Conservation (phyloP, 441 rosid species). For the Populus hybrid region DNA sequence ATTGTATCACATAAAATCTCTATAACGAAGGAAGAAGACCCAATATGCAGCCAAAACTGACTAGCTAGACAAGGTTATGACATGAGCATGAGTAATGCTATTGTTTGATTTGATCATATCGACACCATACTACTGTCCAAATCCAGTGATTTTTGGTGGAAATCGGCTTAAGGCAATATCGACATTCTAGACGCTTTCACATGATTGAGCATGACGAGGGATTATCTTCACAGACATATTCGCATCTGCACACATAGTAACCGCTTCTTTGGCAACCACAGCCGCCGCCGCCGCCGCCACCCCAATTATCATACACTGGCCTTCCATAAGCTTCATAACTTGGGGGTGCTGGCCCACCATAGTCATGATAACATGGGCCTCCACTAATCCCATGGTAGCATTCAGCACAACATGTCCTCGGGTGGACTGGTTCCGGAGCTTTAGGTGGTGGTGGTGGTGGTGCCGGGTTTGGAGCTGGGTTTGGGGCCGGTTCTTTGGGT, state of each 20-base stretch:
- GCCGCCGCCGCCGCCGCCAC: conserved; percentile 17
- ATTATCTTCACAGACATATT: conserved; percentile 53
- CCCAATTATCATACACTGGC: conserved; percentile 53
- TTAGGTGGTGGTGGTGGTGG: conserved; percentile 6
- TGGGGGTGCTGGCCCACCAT: conserved; percentile 36
- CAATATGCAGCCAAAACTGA: background rate
- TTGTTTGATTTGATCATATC: background rate
- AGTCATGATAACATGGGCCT: conserved; percentile 26
- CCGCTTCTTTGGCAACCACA: conserved; percentile 6
- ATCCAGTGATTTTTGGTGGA: too few relatives aligned
- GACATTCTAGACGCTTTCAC: conserved; percentile 21
- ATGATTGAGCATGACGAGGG: conserved; percentile 50
- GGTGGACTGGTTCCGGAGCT: conserved; percentile 1
- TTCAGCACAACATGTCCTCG: conserved; percentile 35
- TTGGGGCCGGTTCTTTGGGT: conserved; percentile 9
- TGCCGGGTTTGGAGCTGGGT: background rate
- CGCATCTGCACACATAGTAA: conserved; percentile 28
- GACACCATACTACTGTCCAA: background rate
- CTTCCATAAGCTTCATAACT: conserved; percentile 32
- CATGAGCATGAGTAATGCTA: background rate
- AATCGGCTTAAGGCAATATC: background rate
- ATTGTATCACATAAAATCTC: background rate
- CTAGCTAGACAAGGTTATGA: too few relatives aligned
- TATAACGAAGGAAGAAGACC: background rate
- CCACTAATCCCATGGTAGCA: conserved; percentile 24